Conservation (phyloP, 2,329 filamentous ascomycete genomes). For the Madurella mycetomatis region DNA sequence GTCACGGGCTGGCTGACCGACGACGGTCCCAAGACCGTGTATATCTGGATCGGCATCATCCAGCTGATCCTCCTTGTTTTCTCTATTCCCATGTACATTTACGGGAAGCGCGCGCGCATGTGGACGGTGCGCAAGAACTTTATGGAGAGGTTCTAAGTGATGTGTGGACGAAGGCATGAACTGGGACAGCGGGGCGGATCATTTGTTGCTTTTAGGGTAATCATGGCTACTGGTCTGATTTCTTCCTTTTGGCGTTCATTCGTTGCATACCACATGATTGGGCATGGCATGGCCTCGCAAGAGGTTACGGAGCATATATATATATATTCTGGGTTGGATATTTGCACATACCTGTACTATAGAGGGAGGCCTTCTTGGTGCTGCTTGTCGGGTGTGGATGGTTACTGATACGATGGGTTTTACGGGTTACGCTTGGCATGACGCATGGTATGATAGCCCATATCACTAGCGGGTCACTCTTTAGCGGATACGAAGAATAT, state of each 20-base stretch:
- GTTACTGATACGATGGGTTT: too few relatives aligned
- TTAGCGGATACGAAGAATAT: neutral
- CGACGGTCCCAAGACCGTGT: constrained; percentile 73
- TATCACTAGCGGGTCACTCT: too few relatives aligned
- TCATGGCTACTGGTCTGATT: neutral
- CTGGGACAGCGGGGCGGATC: neutral
- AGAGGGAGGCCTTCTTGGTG: neutral
- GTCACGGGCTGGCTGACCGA: constrained; percentile 76
- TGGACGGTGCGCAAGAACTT: constrained; percentile 86
- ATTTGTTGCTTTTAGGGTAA: neutral
- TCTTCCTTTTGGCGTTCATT: constrained; percentile 2
- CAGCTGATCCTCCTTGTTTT: constrained; percentile 70
- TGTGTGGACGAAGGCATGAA: too few relatives aligned
- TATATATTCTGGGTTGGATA: neutral
- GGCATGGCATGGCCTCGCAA: neutral
- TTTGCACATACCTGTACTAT: neutral
- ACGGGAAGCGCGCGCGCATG: constrained; percentile 84
- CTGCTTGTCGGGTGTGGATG: neutral
- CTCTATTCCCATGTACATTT: constrained; percentile 91
- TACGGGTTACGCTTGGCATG: neutral
- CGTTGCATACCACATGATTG: constrained; percentile 8
- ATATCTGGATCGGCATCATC: constrained; percentile 77
- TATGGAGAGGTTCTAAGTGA: constrained; percentile 62
- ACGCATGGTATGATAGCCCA: neutral
- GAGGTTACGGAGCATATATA: neutral